Base-by-base conservation (phyloP, 148 eudicot genomes). In the Camellia granthamiana region DNA sequence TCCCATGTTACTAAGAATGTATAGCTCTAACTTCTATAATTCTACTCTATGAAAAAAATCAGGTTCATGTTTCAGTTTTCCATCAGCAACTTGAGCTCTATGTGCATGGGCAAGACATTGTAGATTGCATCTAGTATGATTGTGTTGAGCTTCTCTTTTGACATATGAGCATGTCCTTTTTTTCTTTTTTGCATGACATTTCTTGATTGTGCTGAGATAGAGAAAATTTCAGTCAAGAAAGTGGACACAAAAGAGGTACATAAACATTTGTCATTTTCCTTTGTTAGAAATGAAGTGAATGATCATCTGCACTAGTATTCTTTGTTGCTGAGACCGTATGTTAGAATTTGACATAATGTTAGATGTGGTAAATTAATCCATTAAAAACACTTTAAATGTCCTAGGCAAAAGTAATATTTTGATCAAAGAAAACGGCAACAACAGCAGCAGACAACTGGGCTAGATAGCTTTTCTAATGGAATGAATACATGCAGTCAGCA, bases 401-500 rank as follows among this genome's bases (percentile, higher is more conserved):
- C 9, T 30, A 94, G 98, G 88, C 98, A 92, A 84, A 90, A 86
- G 76, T 94, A 94, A 81, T 94, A 88, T 84, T 94, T 94, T 87
- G 98, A 94, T 86, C 98, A 94, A 86, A 86, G 97, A 79, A 94
- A 77, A 83, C 86, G 90, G 75, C 93, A 92, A 69, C 92, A 88
- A 76, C 87, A 85, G 44, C 78, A 81, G 71, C 86, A 87, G 54
- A 77, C 81, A 85, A 75, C 84, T 66, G 81, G 73, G 73, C 47
- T 69, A 55, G 91, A 92, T 61, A 80, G 71, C 84, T 81, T 69
- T 80, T 55, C 59, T 81, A 90, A 89, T 82, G 87, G 80, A 78
- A 80, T 56, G 46, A 67, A 43, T 66, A 76, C 84, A 81, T 51
- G 65, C 79, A 81, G 78, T 47, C 88, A 71, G 58, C 78, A 64